These are phyloP conservation scores for Cryomyces antarcticus DNA, from an alignment of 495 filamentous ascomycete genomes.

Conservation along the genomic window DNA sequence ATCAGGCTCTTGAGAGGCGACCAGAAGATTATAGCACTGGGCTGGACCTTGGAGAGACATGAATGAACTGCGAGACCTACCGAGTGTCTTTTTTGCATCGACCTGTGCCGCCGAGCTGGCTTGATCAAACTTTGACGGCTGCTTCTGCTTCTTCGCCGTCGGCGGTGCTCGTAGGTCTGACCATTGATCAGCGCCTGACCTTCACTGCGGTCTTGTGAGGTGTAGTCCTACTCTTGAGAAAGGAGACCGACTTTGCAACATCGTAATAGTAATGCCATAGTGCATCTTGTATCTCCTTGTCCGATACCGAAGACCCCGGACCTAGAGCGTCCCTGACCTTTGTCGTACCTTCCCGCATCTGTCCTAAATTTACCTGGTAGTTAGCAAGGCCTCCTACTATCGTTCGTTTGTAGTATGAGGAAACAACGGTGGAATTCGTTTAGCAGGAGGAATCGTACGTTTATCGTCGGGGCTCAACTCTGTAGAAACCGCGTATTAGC, in stretches of 20 bases:
- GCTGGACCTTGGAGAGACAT: too few relatives aligned
- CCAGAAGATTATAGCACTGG: too few relatives aligned
- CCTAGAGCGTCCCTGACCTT: slow-evolving; percentile 35
- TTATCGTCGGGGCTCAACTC: slow-evolving; percentile 40
- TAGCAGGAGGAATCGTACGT: slow-evolving; percentile 18
- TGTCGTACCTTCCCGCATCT: slow-evolving; percentile 34
- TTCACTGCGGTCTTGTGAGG: slow-evolving; percentile 4
- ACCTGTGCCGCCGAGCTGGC: slow-evolving; percentile 6
- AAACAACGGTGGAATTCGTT: slow-evolving; percentile 1
- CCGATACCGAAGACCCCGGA: slow-evolving; percentile 28
- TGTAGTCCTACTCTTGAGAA: slow-evolving; percentile 37
- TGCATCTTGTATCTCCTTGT: slow-evolving; percentile 64
- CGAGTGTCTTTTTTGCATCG: too few relatives aligned
- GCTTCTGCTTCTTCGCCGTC: slow-evolving; percentile 16
- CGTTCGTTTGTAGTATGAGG: slow-evolving; percentile 4
- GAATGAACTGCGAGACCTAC: too few relatives aligned
- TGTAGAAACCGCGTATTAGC: slow-evolving; percentile 4
- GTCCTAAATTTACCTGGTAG: slow-evolving; percentile 15
- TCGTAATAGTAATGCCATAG: slow-evolving; percentile 96
- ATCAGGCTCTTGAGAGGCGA: too few relatives aligned
- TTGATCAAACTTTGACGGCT: slow-evolving; percentile 21
- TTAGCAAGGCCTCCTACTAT: slow-evolving; percentile 1
- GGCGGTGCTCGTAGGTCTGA: slow-evolving; percentile 12
- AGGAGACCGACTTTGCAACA: slow-evolving; percentile 60
- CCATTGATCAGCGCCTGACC: slow-evolving; percentile 5